Conservation (phyloP, 352 stramenopile genomes). For the Globisporangium nodosum region DNA sequence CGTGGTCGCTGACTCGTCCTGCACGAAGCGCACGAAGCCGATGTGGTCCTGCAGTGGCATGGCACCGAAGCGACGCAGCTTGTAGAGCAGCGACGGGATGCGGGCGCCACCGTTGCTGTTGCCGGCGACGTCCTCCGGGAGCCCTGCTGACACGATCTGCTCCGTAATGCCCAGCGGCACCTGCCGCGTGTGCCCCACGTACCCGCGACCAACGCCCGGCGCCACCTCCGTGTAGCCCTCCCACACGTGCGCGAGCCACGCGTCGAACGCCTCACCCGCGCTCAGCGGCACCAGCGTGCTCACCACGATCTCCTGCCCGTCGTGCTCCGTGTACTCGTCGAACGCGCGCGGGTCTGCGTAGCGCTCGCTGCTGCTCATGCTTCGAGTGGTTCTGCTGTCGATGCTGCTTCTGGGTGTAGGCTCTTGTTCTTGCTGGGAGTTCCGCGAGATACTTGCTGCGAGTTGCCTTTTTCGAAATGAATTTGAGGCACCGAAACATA, state of each 20-base stretch:
- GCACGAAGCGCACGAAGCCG: slow-evolving; percentile 56
- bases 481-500: too few species aligned
- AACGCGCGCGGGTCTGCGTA: slow-evolving; percentile 37
- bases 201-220: slow-evolving; percentile 42
- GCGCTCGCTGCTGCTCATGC: slow-evolving; percentile 8
- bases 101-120: slow-evolving; percentile 10
- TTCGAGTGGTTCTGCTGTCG: neutral
- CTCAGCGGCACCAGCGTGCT: slow-evolving; percentile 42
- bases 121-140: slow-evolving; percentile 11
- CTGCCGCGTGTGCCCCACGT: slow-evolving; percentile 43
- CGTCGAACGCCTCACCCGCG: slow-evolving; percentile 53
- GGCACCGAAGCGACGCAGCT: slow-evolving; percentile 34
- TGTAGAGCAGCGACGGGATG: slow-evolving; percentile 52
- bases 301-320: slow-evolving; percentile 57
- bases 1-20: slow-evolving; percentile 14
- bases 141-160: slow-evolving; percentile 55
- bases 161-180: slow-evolving; percentile 51
- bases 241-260: slow-evolving; percentile 58
- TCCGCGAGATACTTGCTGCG: too few species aligned
- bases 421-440: neutral
- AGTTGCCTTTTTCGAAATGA: too few species aligned
- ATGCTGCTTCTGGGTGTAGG: neutral
- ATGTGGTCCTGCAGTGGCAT: slow-evolving; percentile 42
- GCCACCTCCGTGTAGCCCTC: slow-evolving; percentile 26
- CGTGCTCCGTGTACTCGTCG: slow-evolving; percentile 36